Evolutionary conservation across 352 stramenopile genomes (phyloP).

Genomic region (Pythium volutum): DNA sequence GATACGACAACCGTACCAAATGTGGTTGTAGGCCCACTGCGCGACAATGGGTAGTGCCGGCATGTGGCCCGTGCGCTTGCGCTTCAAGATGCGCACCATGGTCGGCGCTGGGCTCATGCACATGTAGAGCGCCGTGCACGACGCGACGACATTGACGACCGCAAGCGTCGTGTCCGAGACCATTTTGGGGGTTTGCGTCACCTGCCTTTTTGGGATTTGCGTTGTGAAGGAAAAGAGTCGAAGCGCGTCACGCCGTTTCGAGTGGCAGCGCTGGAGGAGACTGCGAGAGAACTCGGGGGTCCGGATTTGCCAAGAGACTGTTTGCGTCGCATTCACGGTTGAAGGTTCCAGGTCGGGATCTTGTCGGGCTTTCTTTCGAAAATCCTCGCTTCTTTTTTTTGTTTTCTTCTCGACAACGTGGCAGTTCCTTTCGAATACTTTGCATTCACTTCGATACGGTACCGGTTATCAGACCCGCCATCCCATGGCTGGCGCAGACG

Average conservation of each 20-base stretch:
- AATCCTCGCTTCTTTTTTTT: no score
- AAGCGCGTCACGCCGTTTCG: not conserved
- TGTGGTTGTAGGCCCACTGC: constrained; percentile 43
- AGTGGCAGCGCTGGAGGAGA: not conserved
- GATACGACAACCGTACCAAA: constrained; percentile 27
- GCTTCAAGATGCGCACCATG: constrained; percentile 33
- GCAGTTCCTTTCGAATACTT: no score
- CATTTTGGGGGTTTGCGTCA: constrained; percentile 10
- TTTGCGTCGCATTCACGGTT: no score
- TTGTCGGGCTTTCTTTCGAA: no score
- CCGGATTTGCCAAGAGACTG: not conserved
- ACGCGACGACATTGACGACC: constrained; percentile 37
- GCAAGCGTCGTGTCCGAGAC: constrained; percentile 19
- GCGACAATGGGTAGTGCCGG: constrained; percentile 40
- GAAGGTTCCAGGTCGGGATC: no score
- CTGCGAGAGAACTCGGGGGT: no score
- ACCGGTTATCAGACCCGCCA: no score
- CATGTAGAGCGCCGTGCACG: constrained; percentile 40
- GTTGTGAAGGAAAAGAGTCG: not conserved
- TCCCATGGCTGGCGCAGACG: no score
- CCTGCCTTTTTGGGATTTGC: not conserved
- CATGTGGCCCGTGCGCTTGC: constrained; percentile 33
- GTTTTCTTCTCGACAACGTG: no score
- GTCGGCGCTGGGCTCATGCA: constrained; percentile 35
- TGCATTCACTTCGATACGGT: no score